A percentile compares a stretch with the other conserved stretches of the same genome.
Conservation (phyloP, 2,329 filamentous ascomycete genomes). For the Sphaerulina musiva region DNA sequence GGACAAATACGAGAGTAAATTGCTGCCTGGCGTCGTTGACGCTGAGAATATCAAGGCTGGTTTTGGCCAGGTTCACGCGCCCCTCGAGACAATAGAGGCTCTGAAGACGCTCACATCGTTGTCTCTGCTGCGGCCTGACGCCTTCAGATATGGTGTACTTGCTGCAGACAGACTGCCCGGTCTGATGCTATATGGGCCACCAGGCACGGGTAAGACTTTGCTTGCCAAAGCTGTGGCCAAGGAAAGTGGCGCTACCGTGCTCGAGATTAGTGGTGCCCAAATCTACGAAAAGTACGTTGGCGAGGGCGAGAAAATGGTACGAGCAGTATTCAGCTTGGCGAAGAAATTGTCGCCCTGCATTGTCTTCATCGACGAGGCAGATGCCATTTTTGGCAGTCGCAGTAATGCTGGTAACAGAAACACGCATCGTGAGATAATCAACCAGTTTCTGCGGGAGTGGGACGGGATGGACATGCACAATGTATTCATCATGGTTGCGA, state of each 20-base stretch:
- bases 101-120: conserved; percentile 84
- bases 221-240: conserved; percentile 61
- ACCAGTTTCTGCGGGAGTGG: conserved; percentile 95
- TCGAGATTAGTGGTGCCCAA: conserved; percentile 83
- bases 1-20: conserved; percentile 73
- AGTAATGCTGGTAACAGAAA: conserved; percentile 58
- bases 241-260: conserved; percentile 59
- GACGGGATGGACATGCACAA: conserved; percentile 72
- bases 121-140: conserved; percentile 79
- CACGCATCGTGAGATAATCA: conserved; percentile 82
- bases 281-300: conserved; percentile 97
- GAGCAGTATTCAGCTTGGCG: conserved; percentile 82
- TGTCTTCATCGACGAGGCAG: conserved; percentile 95
- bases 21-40: conserved; percentile 76
- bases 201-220: conserved; percentile 82
- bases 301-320: conserved; percentile 92
- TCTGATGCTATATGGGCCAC: conserved; percentile 90
- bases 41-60: conserved; percentile 76
- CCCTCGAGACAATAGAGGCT: conserved; percentile 74
- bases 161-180: conserved; percentile 87
- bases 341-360: conserved; percentile 87
- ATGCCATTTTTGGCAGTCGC: conserved; percentile 79
- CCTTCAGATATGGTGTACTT: conserved; percentile 92
- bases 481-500: conserved; percentile 97
- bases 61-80: conserved; percentile 79